Base-by-base conservation (phyloP, 768 basidiomycete genomes). In the Kwoniella shandongensis region DNA sequence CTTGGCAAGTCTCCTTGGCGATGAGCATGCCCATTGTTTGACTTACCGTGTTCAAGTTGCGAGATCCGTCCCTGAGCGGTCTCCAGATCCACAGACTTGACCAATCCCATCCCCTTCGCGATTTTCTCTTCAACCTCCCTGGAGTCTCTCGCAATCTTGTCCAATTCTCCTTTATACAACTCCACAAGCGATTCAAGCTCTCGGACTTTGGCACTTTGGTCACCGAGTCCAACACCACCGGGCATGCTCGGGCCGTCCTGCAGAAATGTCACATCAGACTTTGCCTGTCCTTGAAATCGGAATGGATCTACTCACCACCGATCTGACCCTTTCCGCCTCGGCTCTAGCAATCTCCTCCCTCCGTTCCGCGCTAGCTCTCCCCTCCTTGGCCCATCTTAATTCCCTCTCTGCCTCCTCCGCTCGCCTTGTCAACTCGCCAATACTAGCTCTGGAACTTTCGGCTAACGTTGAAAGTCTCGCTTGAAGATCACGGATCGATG, bases 341-440 rank as follows among this genome's bases (percentile, higher is more conserved):
- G 64, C 51, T 54, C 59, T 66, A 2, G 68, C 69, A 36, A 73
- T 39, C 39, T 62, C 39, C 48, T 74, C 69, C 29, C 64, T 46
- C 49, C 59, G 55, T 52, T 76, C 75, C 13, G 70, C 71, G 22
- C 38, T 53, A 0, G 44, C 60, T 20, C 73, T 40, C 2, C 71
- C 71, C 36, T 73, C 73, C 26, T 66, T 70, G 4, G 73, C 73
- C 75, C 75, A 76, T 20, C 75, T 51, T 23, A 61, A 30, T 36
- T 74, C 71, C 23, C 75, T 55, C 60, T 73, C 71, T n/a, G 63
- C 59, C 23, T 65, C 67, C 23, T 62, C 54, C 18, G 51, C 23
- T 17, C 59, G 54, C 32, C 56, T 60, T 11, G 54, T 62, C 30
- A 71, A 38, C 40, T 67, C 60, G 17, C 54, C 36, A 26, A 73